Conservation (phyloP, 208 protist species). For the Leptomonas pyrrhocoris region DNA sequence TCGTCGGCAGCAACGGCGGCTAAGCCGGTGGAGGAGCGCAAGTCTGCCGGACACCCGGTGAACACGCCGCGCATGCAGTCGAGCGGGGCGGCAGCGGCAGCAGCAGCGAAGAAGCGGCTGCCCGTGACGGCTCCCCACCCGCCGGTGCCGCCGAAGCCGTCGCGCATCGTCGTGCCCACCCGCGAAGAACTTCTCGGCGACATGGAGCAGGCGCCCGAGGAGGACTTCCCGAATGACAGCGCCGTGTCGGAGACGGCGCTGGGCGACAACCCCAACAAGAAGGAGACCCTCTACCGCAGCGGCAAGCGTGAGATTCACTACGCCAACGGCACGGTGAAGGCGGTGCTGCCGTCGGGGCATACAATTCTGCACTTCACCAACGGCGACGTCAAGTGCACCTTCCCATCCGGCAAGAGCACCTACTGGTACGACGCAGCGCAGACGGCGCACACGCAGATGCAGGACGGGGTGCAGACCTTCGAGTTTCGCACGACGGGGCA, state of each 20-base stretch:
- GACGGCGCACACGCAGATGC: conserved; percentile 91
- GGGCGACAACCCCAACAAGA: conserved; percentile 88
- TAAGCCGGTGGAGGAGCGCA: conserved; percentile 39
- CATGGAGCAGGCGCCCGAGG: conserved; percentile 54
- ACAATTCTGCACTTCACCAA: conserved; percentile 91
- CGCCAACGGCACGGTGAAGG: conserved; percentile 92
- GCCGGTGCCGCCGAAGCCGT: conserved; percentile 32
- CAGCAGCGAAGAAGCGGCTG: conserved; percentile 6
- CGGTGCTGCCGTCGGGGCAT: conserved; percentile 83
- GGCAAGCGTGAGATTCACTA: conserved; percentile 92
- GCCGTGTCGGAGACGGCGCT: conserved; percentile 72
- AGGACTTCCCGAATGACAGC: conserved; percentile 67
- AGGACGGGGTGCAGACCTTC: conserved; percentile 88
- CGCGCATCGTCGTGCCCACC: conserved; percentile 51
- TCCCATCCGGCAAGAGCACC: conserved; percentile 83
- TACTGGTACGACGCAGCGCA: conserved; percentile 94
- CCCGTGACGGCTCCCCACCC: conserved; percentile 17
- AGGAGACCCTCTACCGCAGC: conserved; percentile 85
- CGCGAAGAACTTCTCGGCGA: conserved; percentile 70
- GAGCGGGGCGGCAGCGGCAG: background rate
- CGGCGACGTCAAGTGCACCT: conserved; percentile 92
- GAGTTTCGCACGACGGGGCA: conserved; percentile 90
- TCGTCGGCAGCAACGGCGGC: conserved; percentile 10
- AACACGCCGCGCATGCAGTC: conserved; percentile 55
- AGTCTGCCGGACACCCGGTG: conserved; percentile 50